Evolutionary conservation across 2,329 filamentous ascomycete species (phyloP).

Genomic region (Hymenoscyphus fraxineus): DNA sequence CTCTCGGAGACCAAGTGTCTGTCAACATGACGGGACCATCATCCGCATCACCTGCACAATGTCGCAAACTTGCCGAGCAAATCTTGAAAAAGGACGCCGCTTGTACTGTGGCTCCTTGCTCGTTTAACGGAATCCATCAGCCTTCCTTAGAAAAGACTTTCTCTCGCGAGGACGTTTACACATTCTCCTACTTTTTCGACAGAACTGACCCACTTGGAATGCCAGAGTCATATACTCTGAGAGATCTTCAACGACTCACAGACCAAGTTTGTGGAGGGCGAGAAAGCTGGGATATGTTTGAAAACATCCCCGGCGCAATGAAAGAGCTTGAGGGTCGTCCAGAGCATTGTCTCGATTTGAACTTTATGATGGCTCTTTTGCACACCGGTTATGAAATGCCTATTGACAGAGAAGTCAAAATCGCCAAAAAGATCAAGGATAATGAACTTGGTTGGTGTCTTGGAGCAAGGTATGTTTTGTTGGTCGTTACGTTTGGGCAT

Average conservation of each 20-base stretch:
- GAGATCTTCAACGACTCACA: slow-evolving; percentile 83
- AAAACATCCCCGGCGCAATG: slow-evolving; percentile 70
- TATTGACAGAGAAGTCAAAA: slow-evolving; percentile 90
- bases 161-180: slow-evolving; percentile 83
- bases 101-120: slow-evolving; percentile 86
- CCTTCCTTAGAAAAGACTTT: slow-evolving; percentile 91
- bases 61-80: slow-evolving; percentile 84
- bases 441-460: slow-evolving; percentile 98
- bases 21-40: slow-evolving; percentile 87
- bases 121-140: slow-evolving; percentile 96
- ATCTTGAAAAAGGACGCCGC: slow-evolving; percentile 82
- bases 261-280: slow-evolving; percentile 80
- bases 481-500: neutral
- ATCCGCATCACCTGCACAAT: slow-evolving; percentile 74
- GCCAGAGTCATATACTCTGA: slow-evolving; percentile 94
- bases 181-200: slow-evolving; percentile 98
- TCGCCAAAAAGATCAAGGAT: slow-evolving; percentile 97
- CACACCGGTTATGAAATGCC: slow-evolving; percentile 99
- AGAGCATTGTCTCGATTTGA: slow-evolving; percentile 91
- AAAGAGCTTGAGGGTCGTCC: slow-evolving; percentile 77
- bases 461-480: slow-evolving; percentile 73
- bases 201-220: slow-evolving; percentile 91
- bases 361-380: slow-evolving; percentile 89
- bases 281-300: slow-evolving; percentile 75
- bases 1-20: slow-evolving; percentile 59